Evolutionary conservation across 108 stramenopile species (phyloP).

Genomic region (Stephanodiscus triporus): DNA sequence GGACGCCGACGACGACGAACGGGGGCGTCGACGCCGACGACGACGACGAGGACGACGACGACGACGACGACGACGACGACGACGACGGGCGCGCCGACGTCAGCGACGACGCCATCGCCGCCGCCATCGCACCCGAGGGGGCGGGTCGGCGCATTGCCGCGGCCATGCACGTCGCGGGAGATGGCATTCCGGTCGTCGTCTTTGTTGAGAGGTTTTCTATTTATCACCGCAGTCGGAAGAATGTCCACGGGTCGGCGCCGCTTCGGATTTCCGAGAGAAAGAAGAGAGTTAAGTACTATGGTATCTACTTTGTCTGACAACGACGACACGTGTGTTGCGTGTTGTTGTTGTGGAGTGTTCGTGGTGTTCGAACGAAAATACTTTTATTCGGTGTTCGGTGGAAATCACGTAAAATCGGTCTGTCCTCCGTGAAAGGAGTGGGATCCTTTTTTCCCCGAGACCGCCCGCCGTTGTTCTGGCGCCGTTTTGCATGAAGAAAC

Average conservation of each 20-base stretch:
- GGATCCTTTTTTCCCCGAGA: too few relatives aligned
- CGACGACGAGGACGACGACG: not conserved
- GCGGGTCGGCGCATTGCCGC: conserved; percentile 3
- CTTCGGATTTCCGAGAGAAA: not conserved
- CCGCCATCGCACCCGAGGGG: not conserved
- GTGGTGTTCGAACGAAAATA: too few relatives aligned
- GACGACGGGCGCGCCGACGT: not conserved
- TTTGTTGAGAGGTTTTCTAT: not conserved
- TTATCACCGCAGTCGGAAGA: too few relatives aligned
- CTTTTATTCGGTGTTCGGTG: too few relatives aligned
- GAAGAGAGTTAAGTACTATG: too few relatives aligned
- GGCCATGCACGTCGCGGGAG: conserved; percentile 9
- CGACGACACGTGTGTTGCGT: not conserved
- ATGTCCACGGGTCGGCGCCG: not conserved
- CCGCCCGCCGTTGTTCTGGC: too few relatives aligned
- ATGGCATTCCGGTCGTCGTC: not conserved
- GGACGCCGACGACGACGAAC: not conserved
- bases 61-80: not conserved
- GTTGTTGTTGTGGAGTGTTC: too few relatives aligned
- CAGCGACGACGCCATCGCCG: not conserved
- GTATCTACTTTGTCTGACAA: too few relatives aligned
- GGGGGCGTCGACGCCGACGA: not conserved
- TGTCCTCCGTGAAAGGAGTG: too few relatives aligned
- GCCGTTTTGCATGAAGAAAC: too few relatives aligned
- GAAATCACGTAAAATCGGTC: too few relatives aligned